phyloP scores from a whole-genome alignment of 768 basidiomycete species.

The Rhodotorula diobovata region DNA sequence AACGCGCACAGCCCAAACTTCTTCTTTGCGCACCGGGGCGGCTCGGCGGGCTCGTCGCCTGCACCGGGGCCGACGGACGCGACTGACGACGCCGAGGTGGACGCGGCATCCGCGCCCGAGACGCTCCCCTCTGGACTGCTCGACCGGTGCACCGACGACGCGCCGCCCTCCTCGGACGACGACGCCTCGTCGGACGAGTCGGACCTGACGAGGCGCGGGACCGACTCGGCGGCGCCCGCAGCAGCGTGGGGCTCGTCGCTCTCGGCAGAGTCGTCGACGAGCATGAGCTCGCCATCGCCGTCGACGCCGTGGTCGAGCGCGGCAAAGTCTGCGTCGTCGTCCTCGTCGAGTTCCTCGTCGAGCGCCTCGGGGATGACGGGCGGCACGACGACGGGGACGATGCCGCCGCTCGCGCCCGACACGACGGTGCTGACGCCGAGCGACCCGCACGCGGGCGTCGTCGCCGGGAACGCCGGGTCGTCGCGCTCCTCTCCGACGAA shows the following conservation, averaged over 20 bases:
- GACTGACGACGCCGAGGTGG: not conserved
- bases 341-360: constrained; percentile 7
- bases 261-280: constrained; percentile 30
- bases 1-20: constrained; percentile 33
- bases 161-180: not conserved
- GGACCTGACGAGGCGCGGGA: constrained; percentile 3
- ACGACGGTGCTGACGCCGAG: no score
- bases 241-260: constrained; percentile 6
- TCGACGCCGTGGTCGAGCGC: constrained; percentile 3
- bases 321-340: constrained; percentile 13
- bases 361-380: constrained; percentile 12
- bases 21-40: constrained; percentile 2
- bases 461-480: not conserved
- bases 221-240: not conserved
- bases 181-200: constrained; percentile 6
- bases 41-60: not conserved
- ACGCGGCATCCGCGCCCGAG: constrained; percentile 4
- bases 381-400: no score
- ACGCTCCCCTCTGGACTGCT: constrained; percentile 4
- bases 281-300: constrained; percentile 15
- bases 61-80: no score
- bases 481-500: constrained; percentile 31
- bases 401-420: no score
- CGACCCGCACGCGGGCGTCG: not conserved
- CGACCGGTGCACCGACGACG: not conserved